These are phyloP conservation scores for Tephrocybe rancida DNA, from an alignment of 768 basidiomycete species.

Conservation along the genomic window DNA sequence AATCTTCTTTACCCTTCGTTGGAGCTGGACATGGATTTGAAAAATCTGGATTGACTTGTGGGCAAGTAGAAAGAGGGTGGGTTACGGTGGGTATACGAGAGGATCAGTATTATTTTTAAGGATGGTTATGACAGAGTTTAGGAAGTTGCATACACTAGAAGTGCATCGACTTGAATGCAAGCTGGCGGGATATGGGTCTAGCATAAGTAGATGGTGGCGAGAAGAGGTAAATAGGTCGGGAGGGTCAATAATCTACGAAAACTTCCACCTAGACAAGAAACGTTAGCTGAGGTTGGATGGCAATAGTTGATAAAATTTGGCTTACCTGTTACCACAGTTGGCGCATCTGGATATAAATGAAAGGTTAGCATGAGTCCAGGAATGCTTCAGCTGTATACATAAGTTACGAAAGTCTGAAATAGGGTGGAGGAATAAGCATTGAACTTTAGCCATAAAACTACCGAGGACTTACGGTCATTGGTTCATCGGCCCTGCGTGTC, in stretches of 20 bases:
- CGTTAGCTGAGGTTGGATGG: background rate
- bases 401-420: conserved; percentile 86
- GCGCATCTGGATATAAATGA: conserved; percentile 15
- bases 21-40: no score
- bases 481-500: conserved; percentile 96
- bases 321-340: conserved; percentile 34
- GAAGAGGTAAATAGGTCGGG: background rate
- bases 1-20: no score
- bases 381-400: conserved; percentile 19
- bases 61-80: background rate
- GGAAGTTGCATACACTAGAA: background rate
- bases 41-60: no score
- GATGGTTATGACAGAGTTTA: background rate
- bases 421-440: conserved; percentile 2
- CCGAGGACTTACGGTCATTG: conserved; percentile 81
- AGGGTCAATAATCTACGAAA: conserved; percentile 28
- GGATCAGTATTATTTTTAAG: background rate
- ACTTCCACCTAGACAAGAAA: conserved; percentile 37
- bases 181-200: background rate
- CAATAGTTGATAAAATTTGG: background rate
- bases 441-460: background rate
- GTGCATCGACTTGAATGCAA: background rate
- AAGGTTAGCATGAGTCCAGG: conserved; percentile 1
- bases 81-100: background rate
- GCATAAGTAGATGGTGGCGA: background rate